Evolutionary conservation across 805 yeast species (phyloP).

Genomic region (Metschnikowia lochheadii): DNA sequence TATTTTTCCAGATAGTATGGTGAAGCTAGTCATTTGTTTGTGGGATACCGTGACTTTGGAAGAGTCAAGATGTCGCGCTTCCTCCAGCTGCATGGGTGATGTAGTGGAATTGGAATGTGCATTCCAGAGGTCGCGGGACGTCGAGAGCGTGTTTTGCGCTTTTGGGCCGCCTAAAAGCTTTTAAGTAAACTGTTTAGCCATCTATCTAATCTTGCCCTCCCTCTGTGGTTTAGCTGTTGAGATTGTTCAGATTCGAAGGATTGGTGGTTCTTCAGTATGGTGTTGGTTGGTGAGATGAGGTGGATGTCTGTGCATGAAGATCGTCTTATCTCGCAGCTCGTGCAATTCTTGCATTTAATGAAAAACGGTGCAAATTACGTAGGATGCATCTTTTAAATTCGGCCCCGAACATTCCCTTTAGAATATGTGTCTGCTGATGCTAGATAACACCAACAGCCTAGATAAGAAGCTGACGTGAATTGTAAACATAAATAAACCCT

Average conservation of each 20-base stretch:
- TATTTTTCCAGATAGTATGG: not conserved
- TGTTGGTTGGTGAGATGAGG: not conserved
- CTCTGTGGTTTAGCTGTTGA: not conserved
- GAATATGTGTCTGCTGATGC: not conserved
- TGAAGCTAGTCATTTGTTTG: not conserved
- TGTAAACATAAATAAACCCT: not conserved
- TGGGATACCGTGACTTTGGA: not conserved
- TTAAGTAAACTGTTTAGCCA: too few species aligned
- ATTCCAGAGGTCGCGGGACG: not conserved
- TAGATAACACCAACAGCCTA: not conserved
- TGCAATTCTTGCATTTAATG: conserved; percentile 1
- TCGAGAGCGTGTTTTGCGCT: not conserved
- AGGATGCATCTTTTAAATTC: not conserved
- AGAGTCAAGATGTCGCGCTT: not conserved
- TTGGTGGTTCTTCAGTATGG: not conserved
- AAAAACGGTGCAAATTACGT: not conserved
- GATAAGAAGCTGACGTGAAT: not conserved
- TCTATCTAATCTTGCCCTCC: not conserved
- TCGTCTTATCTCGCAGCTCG: not conserved
- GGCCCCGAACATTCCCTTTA: not conserved
- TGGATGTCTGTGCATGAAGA: not conserved
- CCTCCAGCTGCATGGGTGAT: not conserved
- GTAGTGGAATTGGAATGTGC: not conserved
- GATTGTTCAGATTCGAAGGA: not conserved
- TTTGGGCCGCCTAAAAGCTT: not conserved